Base-by-base conservation (phyloP, 2,329 filamentous ascomycete genomes). In the Botrytis pseudocinerea region DNA sequence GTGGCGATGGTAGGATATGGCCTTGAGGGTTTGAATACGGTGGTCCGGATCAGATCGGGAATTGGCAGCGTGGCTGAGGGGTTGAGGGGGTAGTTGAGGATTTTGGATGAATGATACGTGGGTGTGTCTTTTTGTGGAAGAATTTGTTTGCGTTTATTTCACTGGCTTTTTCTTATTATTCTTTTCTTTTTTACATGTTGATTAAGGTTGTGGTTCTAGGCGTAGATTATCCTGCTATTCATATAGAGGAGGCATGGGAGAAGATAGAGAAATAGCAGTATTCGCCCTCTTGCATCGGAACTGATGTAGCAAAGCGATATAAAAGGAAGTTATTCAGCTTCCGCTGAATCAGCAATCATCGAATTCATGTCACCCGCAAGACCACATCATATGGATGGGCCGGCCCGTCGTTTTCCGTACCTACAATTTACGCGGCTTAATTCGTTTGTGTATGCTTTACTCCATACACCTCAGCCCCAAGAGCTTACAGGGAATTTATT, bases 241-340 rank as follows among this genome's bases (percentile, higher is more conserved):
- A 9, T 28, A 0, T 14, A 1, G 51, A 28, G 0, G 2, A 28
- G n/a, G 1, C 3, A n/a, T 18, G 16, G 14, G 0, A 14, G n/a
- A 14, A 32, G 18, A 6, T 7, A 28, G n/a, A 14, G 16, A 14
- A 18, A 7, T 32, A 18, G 1, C 2, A 18, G 4, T 9, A n/a
- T 18, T 28, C 2, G 3, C 28, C 16, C 14, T 18, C 12, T 18
- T 4, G 6, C 14, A 4, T 57, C 6, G 16, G 16, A 57, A 3
- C 14, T 2, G 18, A 25, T 28, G 7, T 32, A 6, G 16, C 14
- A 28, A 28, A 28, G 38, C 38, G 7, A 38, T 10, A 38, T 10
- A 38, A 40, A 25, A 3, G 10, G 20, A 32, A 22, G 14, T 8
- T 1, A 18, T 28, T 9, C 2, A 25, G 2, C 25, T 28, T 22